A percentile compares a stretch with the other conserved stretches of the same genome.
phyloP scores from a whole-genome alignment of 208 protist genomes.

The Angomonas deanei region DNA sequence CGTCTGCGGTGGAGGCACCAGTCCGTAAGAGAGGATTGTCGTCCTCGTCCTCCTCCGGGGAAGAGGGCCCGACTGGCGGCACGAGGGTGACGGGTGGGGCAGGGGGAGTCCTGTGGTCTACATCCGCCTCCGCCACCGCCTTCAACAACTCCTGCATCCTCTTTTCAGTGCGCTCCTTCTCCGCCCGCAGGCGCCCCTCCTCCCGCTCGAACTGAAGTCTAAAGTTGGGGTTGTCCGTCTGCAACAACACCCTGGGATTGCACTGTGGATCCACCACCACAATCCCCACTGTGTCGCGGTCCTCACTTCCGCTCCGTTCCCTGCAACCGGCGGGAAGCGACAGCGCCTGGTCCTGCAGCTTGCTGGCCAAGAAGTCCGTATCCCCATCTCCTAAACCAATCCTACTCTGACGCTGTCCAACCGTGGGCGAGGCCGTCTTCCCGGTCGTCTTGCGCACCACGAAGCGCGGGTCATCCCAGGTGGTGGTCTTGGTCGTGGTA shows the following conservation, averaged over 20 bases:
- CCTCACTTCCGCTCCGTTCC: not conserved
- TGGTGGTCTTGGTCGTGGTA: constrained; percentile 43
- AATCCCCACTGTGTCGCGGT: constrained; percentile 26
- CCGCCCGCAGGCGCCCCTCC: constrained; percentile 11
- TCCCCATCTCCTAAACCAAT: constrained; percentile 41
- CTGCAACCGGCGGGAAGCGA: not conserved
- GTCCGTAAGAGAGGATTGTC: constrained; percentile 17
- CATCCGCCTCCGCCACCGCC: constrained; percentile 1
- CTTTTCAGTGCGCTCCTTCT: constrained; percentile 7
- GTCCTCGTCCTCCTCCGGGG: constrained; percentile 26
- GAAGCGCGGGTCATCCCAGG: constrained; percentile 61
- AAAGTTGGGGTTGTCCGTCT: constrained; percentile 26
- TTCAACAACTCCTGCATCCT: constrained; percentile 1
- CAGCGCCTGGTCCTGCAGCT: constrained; percentile 20
- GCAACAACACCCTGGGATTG: constrained; percentile 42
- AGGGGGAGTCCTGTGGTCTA: too few species aligned
- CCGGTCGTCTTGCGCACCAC: constrained; percentile 2
- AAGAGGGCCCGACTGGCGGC: not conserved
- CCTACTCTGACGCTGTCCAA: constrained; percentile 20
- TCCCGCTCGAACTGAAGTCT: constrained; percentile 22
- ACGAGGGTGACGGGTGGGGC: not conserved
- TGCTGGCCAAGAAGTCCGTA: constrained; percentile 33
- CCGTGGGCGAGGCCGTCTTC: not conserved
- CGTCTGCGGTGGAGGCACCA: constrained; percentile 23
- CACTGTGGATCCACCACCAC: constrained; percentile 50